Evolutionary conservation across 441 rosid species (phyloP).

Genomic region (Populus hybrid): DNA sequence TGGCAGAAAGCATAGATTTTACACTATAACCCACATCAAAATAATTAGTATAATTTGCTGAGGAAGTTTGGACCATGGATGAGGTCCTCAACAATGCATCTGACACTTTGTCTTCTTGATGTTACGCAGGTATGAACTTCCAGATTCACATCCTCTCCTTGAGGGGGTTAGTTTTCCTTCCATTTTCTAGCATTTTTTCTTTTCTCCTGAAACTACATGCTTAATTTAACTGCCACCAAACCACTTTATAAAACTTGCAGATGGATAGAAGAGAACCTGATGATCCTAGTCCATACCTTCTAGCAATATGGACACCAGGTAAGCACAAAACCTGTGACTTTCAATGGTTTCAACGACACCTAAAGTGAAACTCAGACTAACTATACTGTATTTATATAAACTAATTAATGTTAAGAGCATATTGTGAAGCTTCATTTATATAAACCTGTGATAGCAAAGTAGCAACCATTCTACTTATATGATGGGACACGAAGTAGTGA

Average conservation of each 20-base stretch:
- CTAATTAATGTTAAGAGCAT: not conserved
- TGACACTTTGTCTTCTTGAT: constrained; percentile 18
- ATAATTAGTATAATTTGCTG: not conserved
- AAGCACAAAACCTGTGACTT: constrained; percentile 1
- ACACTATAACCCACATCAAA: not conserved
- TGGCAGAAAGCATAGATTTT: not conserved
- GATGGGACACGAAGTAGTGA: not conserved
- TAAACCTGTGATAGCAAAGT: not conserved
- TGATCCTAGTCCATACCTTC: constrained; percentile 95
- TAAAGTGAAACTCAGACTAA: not conserved
- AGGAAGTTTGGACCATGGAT: not conserved
- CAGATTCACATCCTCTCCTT: constrained; percentile 88
- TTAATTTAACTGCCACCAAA: constrained; percentile 15
- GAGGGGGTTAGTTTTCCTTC: constrained; percentile 54
- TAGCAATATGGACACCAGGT: constrained; percentile 99
- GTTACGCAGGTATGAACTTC: constrained; percentile 83
- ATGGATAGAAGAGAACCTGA: constrained; percentile 81
- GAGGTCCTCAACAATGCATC: not conserved
- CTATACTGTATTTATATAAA: not conserved
- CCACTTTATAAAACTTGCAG: constrained; percentile 40
- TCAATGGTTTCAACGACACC: no score
- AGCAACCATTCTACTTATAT: not conserved
- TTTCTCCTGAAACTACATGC: constrained; percentile 19
- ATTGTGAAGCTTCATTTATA: not conserved
- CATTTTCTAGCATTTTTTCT: constrained; percentile 12